A percentile compares a stretch with the other conserved stretches of the same genome.
Evolutionary conservation across 164 flowering plant species (phyloP).

Genomic region (Macadamia tetraphylla): DNA sequence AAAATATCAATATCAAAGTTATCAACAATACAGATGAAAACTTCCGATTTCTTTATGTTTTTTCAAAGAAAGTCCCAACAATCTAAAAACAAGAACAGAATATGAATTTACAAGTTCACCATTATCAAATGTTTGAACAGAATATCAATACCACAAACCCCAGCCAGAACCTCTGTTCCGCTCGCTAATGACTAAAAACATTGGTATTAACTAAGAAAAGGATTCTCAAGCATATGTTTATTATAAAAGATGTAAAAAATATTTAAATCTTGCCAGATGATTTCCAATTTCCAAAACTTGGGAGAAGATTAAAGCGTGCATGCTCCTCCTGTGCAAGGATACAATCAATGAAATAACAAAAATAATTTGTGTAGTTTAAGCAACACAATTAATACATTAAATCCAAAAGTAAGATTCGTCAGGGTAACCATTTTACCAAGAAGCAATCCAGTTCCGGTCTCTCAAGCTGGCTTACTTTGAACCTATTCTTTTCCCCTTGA

Average conservation of each 20-base stretch:
- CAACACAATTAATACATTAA: neutral
- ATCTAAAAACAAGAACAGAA: too few species aligned
- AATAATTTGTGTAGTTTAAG: neutral
- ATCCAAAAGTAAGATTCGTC: neutral
- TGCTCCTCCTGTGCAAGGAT: conserved; percentile 28
- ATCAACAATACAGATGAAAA: too few species aligned
- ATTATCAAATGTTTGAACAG: too few species aligned
- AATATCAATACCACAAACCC: neutral
- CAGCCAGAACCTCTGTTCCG: too few species aligned
- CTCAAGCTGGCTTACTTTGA: conserved; percentile 45
- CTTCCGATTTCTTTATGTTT: too few species aligned
- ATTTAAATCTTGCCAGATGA: conserved; percentile 24
- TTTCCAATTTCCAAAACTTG: conserved; percentile 25
- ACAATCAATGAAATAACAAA: neutral
- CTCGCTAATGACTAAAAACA: too few species aligned
- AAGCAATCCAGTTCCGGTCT: conserved; percentile 42
- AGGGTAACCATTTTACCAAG: conserved; percentile 26
- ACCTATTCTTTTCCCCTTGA: conserved; percentile 9
- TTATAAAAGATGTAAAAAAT: too few species aligned
- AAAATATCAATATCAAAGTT: too few species aligned
- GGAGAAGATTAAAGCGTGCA: conserved; percentile 19
- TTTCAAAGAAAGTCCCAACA: too few species aligned
- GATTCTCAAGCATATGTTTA: neutral
- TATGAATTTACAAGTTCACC: too few species aligned
- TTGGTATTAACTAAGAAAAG: too few species aligned